Evolutionary conservation across 345 rosid genomes (phyloP), one percentile per base, ranked within the genome.

Genomic region (Citrus medica): DNA sequence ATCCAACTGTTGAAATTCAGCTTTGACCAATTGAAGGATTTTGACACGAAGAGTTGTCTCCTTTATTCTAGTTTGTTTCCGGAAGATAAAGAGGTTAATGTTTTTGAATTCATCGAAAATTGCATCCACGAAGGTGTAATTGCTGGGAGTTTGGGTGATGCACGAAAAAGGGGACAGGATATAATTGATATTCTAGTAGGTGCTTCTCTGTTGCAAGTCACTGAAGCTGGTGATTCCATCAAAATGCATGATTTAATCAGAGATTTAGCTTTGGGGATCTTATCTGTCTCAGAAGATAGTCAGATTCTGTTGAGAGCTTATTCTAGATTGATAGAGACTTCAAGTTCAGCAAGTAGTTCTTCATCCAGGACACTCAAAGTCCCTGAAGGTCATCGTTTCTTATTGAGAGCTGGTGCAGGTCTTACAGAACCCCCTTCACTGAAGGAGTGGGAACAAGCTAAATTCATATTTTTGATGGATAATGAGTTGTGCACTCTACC

Each of bases 401-500:
- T 73, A 37, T 22, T 30, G 28, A 73, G 35, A 73, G 61, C 68
- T 58, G 68, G 82, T 53, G 82, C 61, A 46, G 71, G 75, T 61
- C 42, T 61, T 33, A 68, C 22, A 28, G 58, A 80, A 65, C 69
- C 75, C 13, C 75, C 75, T 28, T 16, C 6, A 10, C 70, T 22
- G 55, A 25, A 68, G 27, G 64, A 68, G 37, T 80, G 82, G 82
- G 61, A 35, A 13, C 40, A 61, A 1, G 65, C 79, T 42, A 46
- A 60, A 40, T 60, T 74, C 69, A 67, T 80, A 22, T 74, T 33
- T 53, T 62, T 80, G 32, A 75, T 67, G 79, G 79, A 69, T 32
- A 80, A 80, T 21, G 58, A 51, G 55, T 40, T 76, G 9, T 37
- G 77, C 66, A 64, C 58, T 38, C 71, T 82, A 6, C 81, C 84